Base-by-base conservation (phyloP, 495 filamentous ascomycete species). In the Podospora didyma region DNA sequence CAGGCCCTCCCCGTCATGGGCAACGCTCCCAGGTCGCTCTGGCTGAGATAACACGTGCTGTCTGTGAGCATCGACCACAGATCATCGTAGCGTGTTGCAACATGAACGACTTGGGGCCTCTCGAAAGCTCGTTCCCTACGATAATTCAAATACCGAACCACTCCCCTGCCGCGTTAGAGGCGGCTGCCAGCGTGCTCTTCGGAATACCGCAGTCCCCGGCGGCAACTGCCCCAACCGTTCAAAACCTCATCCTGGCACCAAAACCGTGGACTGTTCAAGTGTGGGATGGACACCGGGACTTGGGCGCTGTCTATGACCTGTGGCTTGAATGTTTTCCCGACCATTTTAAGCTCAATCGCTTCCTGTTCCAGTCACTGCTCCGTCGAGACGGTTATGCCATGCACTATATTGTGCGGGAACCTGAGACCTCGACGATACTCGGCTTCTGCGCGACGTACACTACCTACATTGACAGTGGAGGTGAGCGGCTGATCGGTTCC, bases 391-490 rank as follows among this genome's bases (percentile, higher is more conserved):
- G 83, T 7, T 83, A 81, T 61, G 81, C 79, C 35, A 84, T 79
- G 75, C 81, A 86, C 62, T 85, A 84, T 58, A 73, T 86, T 50
- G 82, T 86, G 46, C 77, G 79, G 31, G 76, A 82, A 21, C 74
- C 78, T 4, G 73, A 66, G 47, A 77, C 68, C 14, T 65, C 69
- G 21, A 74, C 77, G 46, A 53, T 86, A 12, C 69, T 85, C 26
- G 83, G 83, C 1, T 82, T 86, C 53, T 82, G 78, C 63, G 82
- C 82, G 20, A 84, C 81, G 17, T 86, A 83, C 67, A 79, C 75
- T 60, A 81, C 73, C 51, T 84, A 79, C 67, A 75, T 69, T 52
- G 80, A 74, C 61, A 73, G 73, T 54, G 76, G 69, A 54, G 74
- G 72, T 21, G 77, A 83, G 57, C 71, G 75, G 50, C 62, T 84